Evolutionary conservation across 1,284 basidiomycete species (phyloP).

Genomic region (Ceratobasidium sp.): DNA sequence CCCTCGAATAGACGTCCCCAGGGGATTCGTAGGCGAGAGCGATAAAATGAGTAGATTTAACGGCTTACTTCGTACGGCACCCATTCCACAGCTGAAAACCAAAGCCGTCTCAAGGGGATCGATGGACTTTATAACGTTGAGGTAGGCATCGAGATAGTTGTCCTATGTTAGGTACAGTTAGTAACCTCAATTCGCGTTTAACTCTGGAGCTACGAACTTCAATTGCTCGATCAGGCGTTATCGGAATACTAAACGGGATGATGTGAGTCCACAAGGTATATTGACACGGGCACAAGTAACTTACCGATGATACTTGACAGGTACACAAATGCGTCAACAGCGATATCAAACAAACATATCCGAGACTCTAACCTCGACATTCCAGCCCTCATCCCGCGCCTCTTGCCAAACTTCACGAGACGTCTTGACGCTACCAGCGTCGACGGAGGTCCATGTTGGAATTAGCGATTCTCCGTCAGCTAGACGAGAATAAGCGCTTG

Average conservation of each 20-base stretch:
- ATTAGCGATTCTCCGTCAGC: constrained; percentile 82
- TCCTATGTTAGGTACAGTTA: constrained; percentile 57
- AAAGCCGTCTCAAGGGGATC: constrained; percentile 84
- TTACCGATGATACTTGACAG: constrained; percentile 72
- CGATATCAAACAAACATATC: background rate
- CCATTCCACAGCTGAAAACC: constrained; percentile 98
- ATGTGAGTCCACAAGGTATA: background rate
- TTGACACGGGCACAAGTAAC: constrained; percentile 37
- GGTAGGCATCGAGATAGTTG: constrained; percentile 93
- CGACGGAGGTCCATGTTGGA: constrained; percentile 95
- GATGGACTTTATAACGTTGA: constrained; percentile 79
- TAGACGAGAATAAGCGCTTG: constrained; percentile 43
- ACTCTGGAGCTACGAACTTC: background rate
- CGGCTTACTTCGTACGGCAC: constrained; percentile 77
- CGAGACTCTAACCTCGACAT: constrained; percentile 70
- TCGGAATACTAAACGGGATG: constrained; percentile 75
- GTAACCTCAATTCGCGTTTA: background rate
- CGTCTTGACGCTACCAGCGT: constrained; percentile 83
- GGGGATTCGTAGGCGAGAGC: background rate
- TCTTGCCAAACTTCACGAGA: constrained; percentile 85
- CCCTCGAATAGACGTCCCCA: background rate
- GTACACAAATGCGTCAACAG: constrained; percentile 11
- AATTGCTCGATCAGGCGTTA: constrained; percentile 82
- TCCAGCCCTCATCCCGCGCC: constrained; percentile 86
- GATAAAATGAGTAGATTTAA: background rate